Percentiles rank a stretch among this genome's conserved stretches.
These are phyloP conservation scores for Penicillium sp. DNA, from an alignment of 2,329 filamentous ascomycete genomes.

Conservation along the genomic window DNA sequence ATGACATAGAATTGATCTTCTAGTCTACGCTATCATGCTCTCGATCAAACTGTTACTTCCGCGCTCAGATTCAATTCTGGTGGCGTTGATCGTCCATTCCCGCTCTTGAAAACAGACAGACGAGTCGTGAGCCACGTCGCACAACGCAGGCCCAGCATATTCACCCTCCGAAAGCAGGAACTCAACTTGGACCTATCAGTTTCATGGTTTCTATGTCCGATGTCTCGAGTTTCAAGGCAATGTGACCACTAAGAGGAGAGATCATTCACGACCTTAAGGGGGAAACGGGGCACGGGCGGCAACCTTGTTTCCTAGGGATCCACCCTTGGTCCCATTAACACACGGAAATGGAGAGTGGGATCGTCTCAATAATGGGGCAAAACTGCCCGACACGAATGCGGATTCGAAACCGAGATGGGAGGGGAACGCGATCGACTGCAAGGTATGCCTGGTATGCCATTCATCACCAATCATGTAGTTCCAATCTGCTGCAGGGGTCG, in stretches of 20 bases:
- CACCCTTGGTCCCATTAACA: background rate
- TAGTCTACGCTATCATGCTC: background rate
- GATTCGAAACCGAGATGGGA: background rate
- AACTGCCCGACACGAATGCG: conserved; percentile 5
- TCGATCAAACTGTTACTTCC: background rate
- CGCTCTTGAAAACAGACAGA: background rate
- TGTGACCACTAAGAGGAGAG: background rate
- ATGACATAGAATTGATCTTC: background rate
- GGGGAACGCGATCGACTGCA: conserved; percentile 2
- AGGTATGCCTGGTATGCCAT: conserved; percentile 5
- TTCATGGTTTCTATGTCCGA: background rate
- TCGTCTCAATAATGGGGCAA: background rate
- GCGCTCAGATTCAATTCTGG: background rate
- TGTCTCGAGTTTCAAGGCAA: background rate
- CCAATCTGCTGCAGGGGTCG: conserved; percentile 1
- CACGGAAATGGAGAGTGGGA: background rate
- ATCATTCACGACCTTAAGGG: background rate
- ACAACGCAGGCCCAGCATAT: background rate
- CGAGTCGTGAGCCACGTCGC: background rate
- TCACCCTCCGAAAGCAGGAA: background rate
- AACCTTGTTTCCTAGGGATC: background rate
- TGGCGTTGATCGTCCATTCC: background rate
- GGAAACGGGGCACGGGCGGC: background rate
- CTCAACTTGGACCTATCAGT: background rate
- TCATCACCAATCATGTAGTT: conserved; percentile 10